Percentiles rank a stretch among this genome's conserved stretches.
Evolutionary conservation across 2,329 filamentous ascomycete genomes (phyloP).

Genomic region (Chaetoscypha palmicola): DNA sequence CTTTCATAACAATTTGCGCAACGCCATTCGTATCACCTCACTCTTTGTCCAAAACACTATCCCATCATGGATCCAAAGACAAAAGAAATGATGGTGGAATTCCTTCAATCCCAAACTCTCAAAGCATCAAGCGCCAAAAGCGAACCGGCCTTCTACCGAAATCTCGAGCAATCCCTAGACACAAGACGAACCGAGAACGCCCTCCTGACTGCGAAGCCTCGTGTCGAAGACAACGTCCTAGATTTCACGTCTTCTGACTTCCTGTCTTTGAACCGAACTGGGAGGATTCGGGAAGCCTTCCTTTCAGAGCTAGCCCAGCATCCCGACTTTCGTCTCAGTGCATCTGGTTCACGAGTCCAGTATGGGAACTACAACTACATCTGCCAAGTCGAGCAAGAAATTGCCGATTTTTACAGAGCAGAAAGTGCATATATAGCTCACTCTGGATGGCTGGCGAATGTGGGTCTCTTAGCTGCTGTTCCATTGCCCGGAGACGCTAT

Average conservation of each 20-base stretch:
- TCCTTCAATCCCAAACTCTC: no score
- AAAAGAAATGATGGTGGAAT: no score
- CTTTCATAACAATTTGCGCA: no score
- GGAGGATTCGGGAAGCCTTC: neutral
- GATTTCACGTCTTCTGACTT: slow-evolving; percentile 5
- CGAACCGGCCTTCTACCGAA: slow-evolving; percentile 18
- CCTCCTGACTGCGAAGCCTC: slow-evolving; percentile 31
- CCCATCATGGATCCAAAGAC: no score
- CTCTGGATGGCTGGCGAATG: slow-evolving; percentile 47
- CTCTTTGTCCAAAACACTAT: no score
- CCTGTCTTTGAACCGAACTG: neutral
- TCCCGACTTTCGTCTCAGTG: neutral
- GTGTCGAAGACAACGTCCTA: slow-evolving; percentile 37
- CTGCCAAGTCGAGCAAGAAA: slow-evolving; percentile 47
- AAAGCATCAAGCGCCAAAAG: neutral
- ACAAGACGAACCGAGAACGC: slow-evolving; percentile 19
- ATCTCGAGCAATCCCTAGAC: slow-evolving; percentile 32
- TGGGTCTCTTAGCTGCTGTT: slow-evolving; percentile 41
- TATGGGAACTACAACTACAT: slow-evolving; percentile 57
- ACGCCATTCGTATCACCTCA: no score
- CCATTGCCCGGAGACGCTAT: slow-evolving; percentile 47
- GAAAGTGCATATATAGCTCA: slow-evolving; percentile 50
- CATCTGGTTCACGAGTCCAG: slow-evolving; percentile 50
- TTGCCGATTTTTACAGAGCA: slow-evolving; percentile 54
- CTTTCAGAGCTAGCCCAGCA: neutral